Conservation (phyloP, 73 alveolate species). For the Paramecium pentaurelia region DNA sequence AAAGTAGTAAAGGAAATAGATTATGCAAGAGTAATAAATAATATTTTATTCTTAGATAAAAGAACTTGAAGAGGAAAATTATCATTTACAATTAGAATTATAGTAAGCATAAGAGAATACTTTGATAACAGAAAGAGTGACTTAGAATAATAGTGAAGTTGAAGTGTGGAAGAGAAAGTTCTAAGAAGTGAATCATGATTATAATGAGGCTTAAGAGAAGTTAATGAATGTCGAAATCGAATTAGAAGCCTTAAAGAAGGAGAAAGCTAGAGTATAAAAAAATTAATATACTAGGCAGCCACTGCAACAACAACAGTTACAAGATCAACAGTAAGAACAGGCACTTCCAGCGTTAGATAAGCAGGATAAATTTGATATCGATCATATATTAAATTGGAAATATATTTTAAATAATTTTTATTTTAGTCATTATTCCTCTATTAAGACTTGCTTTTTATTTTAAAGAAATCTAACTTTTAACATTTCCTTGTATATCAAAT, state of each 20-base stretch:
- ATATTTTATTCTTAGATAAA: background rate
- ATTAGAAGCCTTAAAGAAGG: constrained; percentile 2
- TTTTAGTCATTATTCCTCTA: background rate
- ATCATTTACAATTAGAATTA: background rate
- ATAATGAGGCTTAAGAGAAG: background rate
- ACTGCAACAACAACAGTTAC: background rate
- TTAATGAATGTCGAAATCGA: background rate
- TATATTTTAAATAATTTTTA: background rate
- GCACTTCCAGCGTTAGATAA: background rate
- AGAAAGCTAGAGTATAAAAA: background rate
- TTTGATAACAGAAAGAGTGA: background rate
- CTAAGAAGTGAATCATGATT: background rate
- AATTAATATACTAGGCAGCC: background rate
- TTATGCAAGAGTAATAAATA: background rate
- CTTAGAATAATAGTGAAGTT: background rate
- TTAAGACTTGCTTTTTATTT: background rate
- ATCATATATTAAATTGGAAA: background rate
- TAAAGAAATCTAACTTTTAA: background rate
- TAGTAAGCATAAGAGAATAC: background rate
- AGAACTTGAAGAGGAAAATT: background rate
- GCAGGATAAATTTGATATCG: background rate
- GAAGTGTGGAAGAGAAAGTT: constrained; percentile 31
- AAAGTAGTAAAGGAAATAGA: background rate
- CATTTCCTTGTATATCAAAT: background rate
- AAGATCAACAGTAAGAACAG: constrained; percentile 4